Evolutionary conservation across 2,329 filamentous ascomycete genomes (phyloP).

Genomic region (Aspergillus sp.): DNA sequence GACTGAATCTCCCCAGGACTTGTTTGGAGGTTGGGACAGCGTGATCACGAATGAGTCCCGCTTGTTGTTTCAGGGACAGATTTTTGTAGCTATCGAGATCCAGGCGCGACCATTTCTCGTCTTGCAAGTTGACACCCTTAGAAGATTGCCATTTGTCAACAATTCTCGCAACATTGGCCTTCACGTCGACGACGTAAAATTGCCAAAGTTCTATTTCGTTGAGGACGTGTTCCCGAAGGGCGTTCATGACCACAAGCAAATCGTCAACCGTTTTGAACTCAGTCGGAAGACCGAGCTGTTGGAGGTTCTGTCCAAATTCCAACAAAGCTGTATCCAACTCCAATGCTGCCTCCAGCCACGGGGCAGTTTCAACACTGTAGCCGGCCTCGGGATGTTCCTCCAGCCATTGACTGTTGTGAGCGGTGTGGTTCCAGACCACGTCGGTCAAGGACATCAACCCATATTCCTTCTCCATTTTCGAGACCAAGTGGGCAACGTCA

Average conservation of each 20-base stretch:
- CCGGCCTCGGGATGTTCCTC: conserved; percentile 92
- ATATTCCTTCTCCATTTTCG: conserved; percentile 79
- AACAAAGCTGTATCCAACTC: conserved; percentile 76
- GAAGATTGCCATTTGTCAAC: conserved; percentile 68
- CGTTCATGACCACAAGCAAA: conserved; percentile 77
- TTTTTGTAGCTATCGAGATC: conserved; percentile 51
- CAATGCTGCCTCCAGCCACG: conserved; percentile 65
- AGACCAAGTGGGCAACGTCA: conserved; percentile 74
- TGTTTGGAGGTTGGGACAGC: conserved; percentile 70
- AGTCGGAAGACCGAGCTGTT: conserved; percentile 70
- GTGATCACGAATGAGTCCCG: conserved; percentile 62
- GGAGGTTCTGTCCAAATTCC: conserved; percentile 61
- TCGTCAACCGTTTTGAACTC: conserved; percentile 70
- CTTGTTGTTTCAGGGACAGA: conserved; percentile 58
- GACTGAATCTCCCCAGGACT: conserved; percentile 76
- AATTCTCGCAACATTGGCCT: conserved; percentile 66
- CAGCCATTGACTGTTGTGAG: conserved; percentile 92
- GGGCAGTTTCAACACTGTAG: conserved; percentile 90
- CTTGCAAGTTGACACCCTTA: conserved; percentile 12
- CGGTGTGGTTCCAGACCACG: conserved; percentile 97
- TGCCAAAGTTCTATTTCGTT: conserved; percentile 82
- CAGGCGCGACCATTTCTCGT: conserved; percentile 14
- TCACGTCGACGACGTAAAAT: conserved; percentile 82
- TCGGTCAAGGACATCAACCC: conserved; percentile 87
- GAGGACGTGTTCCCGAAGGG: conserved; percentile 77